A percentile compares a stretch with the other conserved stretches of the same genome.
phyloP scores from a whole-genome alignment of 2,329 filamentous ascomycete genomes.

The Cladorrhinum sp. region DNA sequence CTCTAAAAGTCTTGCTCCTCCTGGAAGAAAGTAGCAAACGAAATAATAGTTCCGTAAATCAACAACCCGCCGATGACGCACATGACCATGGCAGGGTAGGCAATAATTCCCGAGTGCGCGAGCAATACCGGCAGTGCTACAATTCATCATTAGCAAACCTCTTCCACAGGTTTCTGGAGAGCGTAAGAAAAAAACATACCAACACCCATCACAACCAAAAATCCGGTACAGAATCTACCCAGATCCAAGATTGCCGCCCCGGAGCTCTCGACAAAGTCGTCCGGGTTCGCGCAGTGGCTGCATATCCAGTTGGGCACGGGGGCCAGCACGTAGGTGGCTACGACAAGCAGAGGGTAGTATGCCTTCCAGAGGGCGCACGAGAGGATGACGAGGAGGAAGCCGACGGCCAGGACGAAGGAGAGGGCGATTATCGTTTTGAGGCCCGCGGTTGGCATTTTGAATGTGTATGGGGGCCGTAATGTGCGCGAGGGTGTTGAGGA shows the following conservation, averaged over 20 bases:
- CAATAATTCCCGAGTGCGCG: conserved; percentile 81
- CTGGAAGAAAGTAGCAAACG: conserved; percentile 97
- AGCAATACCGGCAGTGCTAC: conserved; percentile 83
- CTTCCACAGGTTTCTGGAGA: not conserved
- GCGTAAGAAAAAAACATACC: conserved; percentile 56
- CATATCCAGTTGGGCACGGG: conserved; percentile 97
- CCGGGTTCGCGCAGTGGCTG: conserved; percentile 78
- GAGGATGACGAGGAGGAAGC: conserved; percentile 97
- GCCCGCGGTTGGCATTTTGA: conserved; percentile 71
- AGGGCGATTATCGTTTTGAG: conserved; percentile 99
- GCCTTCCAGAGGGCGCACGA: conserved; percentile 92
- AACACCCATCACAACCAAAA: conserved; percentile 95
- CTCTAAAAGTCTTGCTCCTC: conserved; percentile 89
- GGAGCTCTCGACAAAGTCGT: conserved; percentile 89
- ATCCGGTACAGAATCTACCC: conserved; percentile 89
- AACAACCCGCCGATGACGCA: conserved; percentile 86
- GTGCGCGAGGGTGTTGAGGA: not conserved
- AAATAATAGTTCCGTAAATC: conserved; percentile 98
- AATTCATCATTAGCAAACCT: not conserved
- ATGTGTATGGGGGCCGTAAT: conserved; percentile 3
- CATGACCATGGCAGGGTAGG: conserved; percentile 87
- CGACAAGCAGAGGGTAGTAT: conserved; percentile 93
- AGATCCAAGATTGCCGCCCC: conserved; percentile 87
- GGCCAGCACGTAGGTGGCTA: conserved; percentile 90
- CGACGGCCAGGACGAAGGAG: conserved; percentile 97